phyloP scores from a whole-genome alignment of 306 rosid species.

The Cicer cuneatum region DNA sequence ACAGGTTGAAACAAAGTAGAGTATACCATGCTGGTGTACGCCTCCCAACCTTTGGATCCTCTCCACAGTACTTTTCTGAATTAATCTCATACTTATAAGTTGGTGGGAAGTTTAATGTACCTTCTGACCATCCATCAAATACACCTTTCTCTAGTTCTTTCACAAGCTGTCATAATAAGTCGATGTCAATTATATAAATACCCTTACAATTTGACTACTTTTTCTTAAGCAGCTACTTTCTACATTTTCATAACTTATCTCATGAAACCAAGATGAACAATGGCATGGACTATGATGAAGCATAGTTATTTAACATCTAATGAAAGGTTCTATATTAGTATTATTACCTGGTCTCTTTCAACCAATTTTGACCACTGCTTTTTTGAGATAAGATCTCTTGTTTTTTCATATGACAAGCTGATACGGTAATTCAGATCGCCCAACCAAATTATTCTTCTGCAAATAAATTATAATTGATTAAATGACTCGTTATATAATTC shows the following conservation, averaged over 20 bases:
- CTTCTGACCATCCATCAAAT: slow-evolving; percentile 94
- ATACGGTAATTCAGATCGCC: slow-evolving; percentile 94
- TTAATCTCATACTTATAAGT: slow-evolving; percentile 82
- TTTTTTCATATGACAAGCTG: slow-evolving; percentile 72
- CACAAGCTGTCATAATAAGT: slow-evolving; percentile 64
- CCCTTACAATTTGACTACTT: background rate
- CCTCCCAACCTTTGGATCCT: slow-evolving; percentile 75
- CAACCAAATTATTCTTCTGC: slow-evolving; percentile 91
- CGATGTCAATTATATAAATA: slow-evolving; percentile 37
- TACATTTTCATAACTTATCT: background rate
- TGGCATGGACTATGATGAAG: slow-evolving; percentile 19
- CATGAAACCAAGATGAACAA: slow-evolving; percentile 1
- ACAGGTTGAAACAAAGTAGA: slow-evolving; percentile 21
- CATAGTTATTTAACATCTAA: slow-evolving; percentile 29
- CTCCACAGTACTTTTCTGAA: slow-evolving; percentile 80
- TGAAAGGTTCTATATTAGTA: slow-evolving; percentile 36
- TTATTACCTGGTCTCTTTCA: slow-evolving; percentile 86
- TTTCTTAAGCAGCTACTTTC: background rate
- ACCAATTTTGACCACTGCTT: slow-evolving; percentile 72
- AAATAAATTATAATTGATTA: slow-evolving; percentile 43
- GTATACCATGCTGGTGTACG: slow-evolving; percentile 93
- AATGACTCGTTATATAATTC: background rate
- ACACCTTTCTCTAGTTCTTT: slow-evolving; percentile 68
- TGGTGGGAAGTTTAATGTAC: slow-evolving; percentile 70
- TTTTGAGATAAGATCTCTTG: slow-evolving; percentile 71